Base-by-base conservation (phyloP, 306 rosid genomes). In the Sicyos baderoa region DNA sequence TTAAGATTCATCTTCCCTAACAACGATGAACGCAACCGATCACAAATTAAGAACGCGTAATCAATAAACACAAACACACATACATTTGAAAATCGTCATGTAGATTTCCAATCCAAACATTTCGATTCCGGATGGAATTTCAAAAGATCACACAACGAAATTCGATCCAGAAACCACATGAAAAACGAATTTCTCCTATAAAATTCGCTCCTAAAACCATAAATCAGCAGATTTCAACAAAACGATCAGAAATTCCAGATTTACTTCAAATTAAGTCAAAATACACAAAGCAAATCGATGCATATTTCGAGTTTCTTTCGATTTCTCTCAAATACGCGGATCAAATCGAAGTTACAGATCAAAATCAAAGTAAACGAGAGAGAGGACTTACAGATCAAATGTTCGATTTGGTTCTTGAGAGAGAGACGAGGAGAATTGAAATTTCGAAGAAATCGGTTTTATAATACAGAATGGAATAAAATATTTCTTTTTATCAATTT, bases 311-410 rank as follows among this genome's bases (percentile, higher is more conserved):
- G 51, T 1, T 29, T 29, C 35, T 17, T 62, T 50, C 27, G n/a
- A 62, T 29, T 29, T 61, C 27, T 61, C 0, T 16, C 4, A 17
- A 63, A 25, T 18, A 63, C 25, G 17, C 32, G 2, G 35, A 42
- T 44, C 54, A 42, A 19, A 42, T 10, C 40, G 45, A 62, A 64
- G 3, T 45, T 44, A 19, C 3, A 45, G 45, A 13, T 2, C 51
- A 45, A 65, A 65, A 19, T 37, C 68, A n/a, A n/a, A n/a, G 29
- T n/a, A 62, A 35, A 35, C 7, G 16, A 65, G 70, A 64, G 32
- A 44, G 54, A 21, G 27, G 0, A 45, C 11, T 44, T 65, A 65
- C 70, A 13, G 54, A 65, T 65, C 1, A 8, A 32, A 60, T 29
- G 48, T 21, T 8, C 7, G 54, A 21, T 58, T 14, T 19, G 10